phyloP scores from a whole-genome alignment of 2,329 filamentous ascomycete genomes.

The Nannizziopsis barbatae region DNA sequence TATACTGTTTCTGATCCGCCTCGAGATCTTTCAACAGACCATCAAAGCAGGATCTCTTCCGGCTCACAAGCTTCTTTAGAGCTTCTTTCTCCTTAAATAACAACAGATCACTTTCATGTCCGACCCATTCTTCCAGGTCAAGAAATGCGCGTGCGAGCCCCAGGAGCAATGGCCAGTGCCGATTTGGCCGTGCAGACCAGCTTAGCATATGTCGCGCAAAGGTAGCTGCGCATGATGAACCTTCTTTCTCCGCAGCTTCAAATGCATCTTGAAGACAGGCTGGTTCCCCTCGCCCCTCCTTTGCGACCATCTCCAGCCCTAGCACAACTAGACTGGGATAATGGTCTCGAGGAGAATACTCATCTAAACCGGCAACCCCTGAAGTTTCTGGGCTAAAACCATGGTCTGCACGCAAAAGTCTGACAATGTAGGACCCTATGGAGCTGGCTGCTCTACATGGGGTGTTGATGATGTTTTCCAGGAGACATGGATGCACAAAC shows the following conservation, averaged over 20 bases:
- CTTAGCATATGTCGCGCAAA: slow-evolving; percentile 21
- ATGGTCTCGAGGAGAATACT: slow-evolving; percentile 1
- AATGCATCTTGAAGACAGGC: neutral
- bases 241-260: neutral
- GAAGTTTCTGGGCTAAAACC: slow-evolving; percentile 23
- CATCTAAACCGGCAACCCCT: slow-evolving; percentile 1
- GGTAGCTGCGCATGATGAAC: slow-evolving; percentile 12
- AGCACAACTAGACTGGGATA: slow-evolving; percentile 1
- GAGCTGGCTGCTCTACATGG: slow-evolving; percentile 26
- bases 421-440: slow-evolving; percentile 28
- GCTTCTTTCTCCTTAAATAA: neutral
- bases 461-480: slow-evolving; percentile 30
- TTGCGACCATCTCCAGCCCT: neutral
- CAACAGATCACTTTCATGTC: neutral
- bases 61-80: neutral
- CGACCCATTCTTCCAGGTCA: slow-evolving; percentile 18
- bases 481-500: slow-evolving; percentile 29
- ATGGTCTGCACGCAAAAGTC: slow-evolving; percentile 31
- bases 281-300: neutral
- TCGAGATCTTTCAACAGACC: neutral
- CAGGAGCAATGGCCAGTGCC: slow-evolving; percentile 21
- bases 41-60: neutral
- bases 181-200: slow-evolving; percentile 15
- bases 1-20: neutral
- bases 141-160: slow-evolving; percentile 28